Evolutionary conservation across 768 basidiomycete genomes (phyloP), one percentile per base, ranked within the genome.

Genomic region (Pleurotus giganteus): DNA sequence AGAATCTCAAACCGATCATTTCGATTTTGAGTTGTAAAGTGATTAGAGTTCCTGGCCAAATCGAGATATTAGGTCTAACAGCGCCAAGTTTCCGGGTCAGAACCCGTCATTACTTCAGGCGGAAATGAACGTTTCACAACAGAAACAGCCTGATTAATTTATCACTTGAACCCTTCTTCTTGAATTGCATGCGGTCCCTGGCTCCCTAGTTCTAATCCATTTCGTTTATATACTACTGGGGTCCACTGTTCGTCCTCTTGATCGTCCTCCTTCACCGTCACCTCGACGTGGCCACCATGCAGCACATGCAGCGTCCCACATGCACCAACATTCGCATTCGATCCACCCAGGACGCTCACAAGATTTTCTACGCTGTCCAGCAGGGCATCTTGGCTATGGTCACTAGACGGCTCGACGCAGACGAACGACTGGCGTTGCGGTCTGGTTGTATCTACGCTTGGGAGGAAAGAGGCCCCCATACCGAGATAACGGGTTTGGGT

Each of bases 401-500:
- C 60, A 84, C 86, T 24, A 79, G 88, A 58, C 81, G 90, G 29
- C 77, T 92, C 49, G 89, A 91, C 61, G 82, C 87, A 41, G 86
- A 89, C 62, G 90, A 92, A 64, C 82, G 86, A 43, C 72, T 76
- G 15, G 81, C 82, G 2, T 70, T 87, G 53, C 64, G 69, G 23
- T 74, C 79, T 13, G 81, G 81, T 13, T 81, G 80, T 56, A 72
- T 77, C 65, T 89, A 78, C 69, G 80, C 74, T 60, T 85, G 89
- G 89, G 89, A 90, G 70, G 89, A 90, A 64, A 76, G 88, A 45
- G 82, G 82, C 21, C 85, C 88, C 13, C 82, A 85, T 60, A 80
- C 55, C 11, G 89, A 89, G 67, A 81, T 88, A 12, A 88, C 86
- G 2, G 88, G 89, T 12, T 76, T 89, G 28, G 87, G 88, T 27